Evolutionary conservation across 2,329 filamentous ascomycete species (phyloP).

Genomic region (Fusarium illudens): DNA sequence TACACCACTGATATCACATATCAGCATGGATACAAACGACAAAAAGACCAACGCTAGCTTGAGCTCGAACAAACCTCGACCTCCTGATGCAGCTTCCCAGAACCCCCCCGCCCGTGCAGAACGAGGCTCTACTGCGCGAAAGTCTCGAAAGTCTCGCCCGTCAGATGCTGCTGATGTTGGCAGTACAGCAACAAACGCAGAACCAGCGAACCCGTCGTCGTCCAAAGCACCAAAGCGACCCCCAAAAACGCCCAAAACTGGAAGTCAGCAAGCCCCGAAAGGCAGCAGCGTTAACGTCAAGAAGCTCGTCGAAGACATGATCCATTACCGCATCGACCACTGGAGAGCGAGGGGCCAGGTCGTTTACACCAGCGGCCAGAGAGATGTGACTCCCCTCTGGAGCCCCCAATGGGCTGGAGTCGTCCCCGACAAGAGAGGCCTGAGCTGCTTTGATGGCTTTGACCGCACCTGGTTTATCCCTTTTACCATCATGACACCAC

Average conservation of each 20-base stretch:
- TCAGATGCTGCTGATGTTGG: neutral
- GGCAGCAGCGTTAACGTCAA: neutral
- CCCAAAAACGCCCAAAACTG: neutral
- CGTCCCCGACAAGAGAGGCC: slow-evolving; percentile 3
- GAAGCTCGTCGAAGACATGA: slow-evolving; percentile 32
- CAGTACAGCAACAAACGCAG: neutral
- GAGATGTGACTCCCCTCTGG: slow-evolving; percentile 33
- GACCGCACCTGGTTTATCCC: slow-evolving; percentile 38
- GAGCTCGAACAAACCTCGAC: neutral
- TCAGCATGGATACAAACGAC: slow-evolving; percentile 8
- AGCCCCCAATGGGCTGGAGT: slow-evolving; percentile 23
- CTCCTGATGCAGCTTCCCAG: neutral
- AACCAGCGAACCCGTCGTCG: neutral
- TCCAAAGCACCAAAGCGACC: neutral
- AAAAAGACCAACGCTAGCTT: neutral
- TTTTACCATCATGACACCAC: slow-evolving; percentile 12
- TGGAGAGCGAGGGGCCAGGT: slow-evolving; percentile 32
- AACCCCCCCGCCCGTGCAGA: neutral
- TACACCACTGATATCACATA: neutral
- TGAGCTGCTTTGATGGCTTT: slow-evolving; percentile 37
- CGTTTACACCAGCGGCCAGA: slow-evolving; percentile 25
- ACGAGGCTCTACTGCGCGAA: neutral
- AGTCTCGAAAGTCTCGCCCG: neutral
- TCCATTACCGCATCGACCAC: slow-evolving; percentile 27
- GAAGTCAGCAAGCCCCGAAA: neutral